A percentile compares a stretch with the other conserved stretches of the same genome.
Conservation (phyloP, 345 rosid genomes). For the Anastatica hierochuntica region DNA sequence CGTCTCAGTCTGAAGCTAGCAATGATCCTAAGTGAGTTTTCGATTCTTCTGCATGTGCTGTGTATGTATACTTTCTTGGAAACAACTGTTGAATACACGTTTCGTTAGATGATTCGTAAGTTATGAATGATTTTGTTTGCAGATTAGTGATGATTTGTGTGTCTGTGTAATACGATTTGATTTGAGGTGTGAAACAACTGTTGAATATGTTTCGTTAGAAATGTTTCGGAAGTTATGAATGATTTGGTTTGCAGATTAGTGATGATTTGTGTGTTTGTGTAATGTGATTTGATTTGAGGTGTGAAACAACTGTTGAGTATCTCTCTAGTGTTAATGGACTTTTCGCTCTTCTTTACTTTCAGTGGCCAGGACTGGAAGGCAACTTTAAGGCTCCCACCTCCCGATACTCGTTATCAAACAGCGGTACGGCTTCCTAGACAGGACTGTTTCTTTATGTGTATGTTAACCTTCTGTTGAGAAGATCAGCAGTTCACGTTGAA, state of each 20-base stretch:
- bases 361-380: constrained; percentile 99
- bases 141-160: too few species aligned
- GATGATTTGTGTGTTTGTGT: too few species aligned
- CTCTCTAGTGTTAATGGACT: constrained; percentile 5
- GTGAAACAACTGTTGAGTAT: constrained; percentile 1
- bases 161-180: neutral
- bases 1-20: constrained; percentile 68
- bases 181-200: constrained; percentile 8
- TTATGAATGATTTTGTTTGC: too few species aligned
- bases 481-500: too few species aligned
- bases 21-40: constrained; percentile 61
- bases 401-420: constrained; percentile 83
- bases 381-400: constrained; percentile 57
- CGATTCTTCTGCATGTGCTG: neutral
- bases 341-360: constrained; percentile 1
- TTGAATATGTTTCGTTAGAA: too few species aligned
- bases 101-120: too few species aligned
- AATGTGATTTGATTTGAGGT: constrained; percentile 1
- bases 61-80: neutral
- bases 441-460: neutral
- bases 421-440: constrained; percentile 51
- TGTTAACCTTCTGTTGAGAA: neutral
- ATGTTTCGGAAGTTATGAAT: too few species aligned
- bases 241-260: too few species aligned
- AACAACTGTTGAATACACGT: neutral